Evolutionary conservation across 305 asterid genomes (phyloP).

Genomic region (Petunia hybrid): DNA sequence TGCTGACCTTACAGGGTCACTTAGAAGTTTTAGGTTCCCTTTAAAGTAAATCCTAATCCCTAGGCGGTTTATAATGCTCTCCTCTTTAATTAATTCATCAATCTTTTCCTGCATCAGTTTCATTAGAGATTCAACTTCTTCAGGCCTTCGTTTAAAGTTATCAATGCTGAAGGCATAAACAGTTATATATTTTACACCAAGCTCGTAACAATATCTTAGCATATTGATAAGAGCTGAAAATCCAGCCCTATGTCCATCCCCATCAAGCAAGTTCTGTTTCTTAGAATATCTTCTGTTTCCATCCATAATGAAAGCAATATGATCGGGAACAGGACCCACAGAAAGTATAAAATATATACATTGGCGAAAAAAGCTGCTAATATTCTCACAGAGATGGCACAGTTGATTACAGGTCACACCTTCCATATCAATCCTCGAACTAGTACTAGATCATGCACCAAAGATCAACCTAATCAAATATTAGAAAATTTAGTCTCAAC

Average conservation of each 20-base stretch:
- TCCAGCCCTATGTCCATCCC: slow-evolving; percentile 38
- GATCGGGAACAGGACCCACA: slow-evolving; percentile 40
- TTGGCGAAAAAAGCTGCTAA: slow-evolving; percentile 47
- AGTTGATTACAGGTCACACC: slow-evolving; percentile 34
- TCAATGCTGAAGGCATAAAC: slow-evolving; percentile 41
- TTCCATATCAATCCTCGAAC: slow-evolving; percentile 44
- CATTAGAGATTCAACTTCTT: slow-evolving; percentile 70
- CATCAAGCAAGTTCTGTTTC: slow-evolving; percentile 32
- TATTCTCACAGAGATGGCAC: slow-evolving; percentile 40
- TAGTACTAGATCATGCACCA: neutral
- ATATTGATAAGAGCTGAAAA: slow-evolving; percentile 32
- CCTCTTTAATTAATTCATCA: slow-evolving; percentile 58
- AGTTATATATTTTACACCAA: slow-evolving; percentile 35
- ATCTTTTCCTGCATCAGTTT: slow-evolving; percentile 68
- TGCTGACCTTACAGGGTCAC: slow-evolving; percentile 55
- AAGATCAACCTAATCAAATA: neutral
- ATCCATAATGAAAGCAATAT: slow-evolving; percentile 44
- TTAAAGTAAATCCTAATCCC: slow-evolving; percentile 67
- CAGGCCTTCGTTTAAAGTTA: slow-evolving; percentile 38
- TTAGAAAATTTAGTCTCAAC: too few species aligned
- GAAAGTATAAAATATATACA: slow-evolving; percentile 42
- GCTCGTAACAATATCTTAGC: slow-evolving; percentile 39
- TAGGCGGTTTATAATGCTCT: slow-evolving; percentile 51
- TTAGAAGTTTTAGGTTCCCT: slow-evolving; percentile 67
- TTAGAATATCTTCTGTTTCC: slow-evolving; percentile 43